Base-by-base conservation (phyloP, 2,329 filamentous ascomycete species). In the Plectosphaerella sp. region DNA sequence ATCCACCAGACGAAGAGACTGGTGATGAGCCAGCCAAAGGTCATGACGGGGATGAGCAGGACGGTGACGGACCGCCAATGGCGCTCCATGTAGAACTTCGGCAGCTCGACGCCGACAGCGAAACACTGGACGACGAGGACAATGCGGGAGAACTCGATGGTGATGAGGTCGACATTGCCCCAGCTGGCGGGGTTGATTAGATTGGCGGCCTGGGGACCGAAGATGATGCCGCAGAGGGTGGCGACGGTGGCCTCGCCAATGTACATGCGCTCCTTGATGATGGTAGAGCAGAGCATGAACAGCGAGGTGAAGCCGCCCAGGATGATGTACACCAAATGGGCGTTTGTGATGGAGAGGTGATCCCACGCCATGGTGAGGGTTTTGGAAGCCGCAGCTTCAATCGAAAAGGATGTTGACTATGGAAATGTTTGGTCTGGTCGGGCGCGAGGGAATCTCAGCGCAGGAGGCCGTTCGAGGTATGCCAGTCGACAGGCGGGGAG, bases 321-420 rank as follows among this genome's bases (percentile, higher is more conserved):
- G 72, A 99, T 97, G 73, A 97, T 91, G 73, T 99, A 99, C 59
- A 96, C 94, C 89, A 97, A 72, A 78, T 99, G 94, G 64, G 94
- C 90, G 78, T 87, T 89, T 73, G 95, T 97, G 75, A 97, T 86
- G 56, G 86, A 85, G 50, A 93, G 79, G 61, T 92, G 87, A 47
- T 87, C 80, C 88, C 88, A 92, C 56, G 85, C 86, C 88, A 91
- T 91, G 58, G 61, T 66, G 58, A 51, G 54, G 54, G 41, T 42
- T 42, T 39, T 54, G 22, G 20, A 14, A 51, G 43, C 42, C 39
- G 16, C 15, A 14, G n/a, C 25, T n/a, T 47, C n/a, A 18, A 33
- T 33, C 28, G 28, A 3, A 5, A 33, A 33, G 8, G 11, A 33
- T 9, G 24, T 14, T 48, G 20, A 4, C 35, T 45, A 9, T 35